Evolutionary conservation across 805 yeast genomes (phyloP), one percentile per base, ranked within the genome.

Genomic region (Kodamaea fukazawae): DNA sequence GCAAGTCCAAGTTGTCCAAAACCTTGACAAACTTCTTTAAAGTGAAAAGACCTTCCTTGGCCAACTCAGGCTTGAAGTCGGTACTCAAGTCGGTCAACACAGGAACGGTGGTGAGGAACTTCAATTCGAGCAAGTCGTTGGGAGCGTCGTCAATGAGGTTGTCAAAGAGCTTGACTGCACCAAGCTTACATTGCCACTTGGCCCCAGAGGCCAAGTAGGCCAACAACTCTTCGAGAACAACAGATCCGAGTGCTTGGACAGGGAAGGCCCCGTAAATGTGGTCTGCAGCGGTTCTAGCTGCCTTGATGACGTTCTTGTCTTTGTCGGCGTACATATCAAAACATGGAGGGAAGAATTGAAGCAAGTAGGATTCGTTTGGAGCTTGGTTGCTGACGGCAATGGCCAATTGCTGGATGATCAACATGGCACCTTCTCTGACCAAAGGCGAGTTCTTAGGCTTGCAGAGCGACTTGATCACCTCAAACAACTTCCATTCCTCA

Each of bases 31-130:
- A 87, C 41, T 73, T 74, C 32, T 76, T 73, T 61, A 89, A 71
- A 11, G 87, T 75, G 52, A 77, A 75, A 51, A 81, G 67, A 50
- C 97, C 98, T 43, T 79, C 87, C 52, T 84, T 81, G 18, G 96
- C 89, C 42, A 93, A 75, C 66, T 91, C 99, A 2, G 97, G 96
- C 71, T 91, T 91, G 76, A 93, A 88, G 61, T 91, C 99, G 42
- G 95, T 91, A 48, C 96, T 79, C 67, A 83, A 76, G 64, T 87
- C 95, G 25, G 96, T 87, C 54, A 91, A 73, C 7, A 85, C 75
- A 28, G 99, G 98, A 25, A 91, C 79, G 3, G 87, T 76, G 41
- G 75, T 77, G 45, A 81, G 80, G 63, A 91, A 91, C 51, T 82
- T 80, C 57, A 82, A 61, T 65, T 91, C 96, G 50, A 91, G 70